A percentile compares a stretch with the other conserved stretches of the same genome.
Evolutionary conservation across 305 asterid species (phyloP).

Genomic region (Fraxinus latifolia): DNA sequence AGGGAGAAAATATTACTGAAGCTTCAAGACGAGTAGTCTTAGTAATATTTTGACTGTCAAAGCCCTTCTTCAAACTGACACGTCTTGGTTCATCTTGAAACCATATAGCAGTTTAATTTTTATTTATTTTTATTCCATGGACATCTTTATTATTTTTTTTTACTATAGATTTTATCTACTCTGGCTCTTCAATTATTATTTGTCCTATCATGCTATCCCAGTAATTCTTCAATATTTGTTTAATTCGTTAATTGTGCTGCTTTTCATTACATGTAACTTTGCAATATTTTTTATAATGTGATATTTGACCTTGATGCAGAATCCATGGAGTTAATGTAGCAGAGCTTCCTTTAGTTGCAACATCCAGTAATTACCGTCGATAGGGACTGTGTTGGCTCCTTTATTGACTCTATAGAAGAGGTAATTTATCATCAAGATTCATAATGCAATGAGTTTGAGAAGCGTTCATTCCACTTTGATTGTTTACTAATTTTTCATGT

Average conservation of each 20-base stretch:
- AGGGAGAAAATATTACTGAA: too few species aligned
- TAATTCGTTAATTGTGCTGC: background rate
- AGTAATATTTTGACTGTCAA: too few species aligned
- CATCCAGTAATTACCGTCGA: conserved; percentile 85
- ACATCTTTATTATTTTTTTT: too few species aligned
- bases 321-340: conserved; percentile 86
- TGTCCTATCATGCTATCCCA: too few species aligned
- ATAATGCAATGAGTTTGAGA: background rate
- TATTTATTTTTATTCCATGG: too few species aligned
- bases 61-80: too few species aligned
- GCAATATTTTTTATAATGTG: conserved; percentile 19
- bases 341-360: conserved; percentile 91
- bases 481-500: background rate
- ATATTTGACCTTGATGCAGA: conserved; percentile 43
- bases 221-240: background rate
- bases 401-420: conserved; percentile 71
- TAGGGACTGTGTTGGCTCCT: conserved; percentile 92
- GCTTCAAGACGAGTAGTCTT: too few species aligned
- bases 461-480: background rate
- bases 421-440: conserved; percentile 31
- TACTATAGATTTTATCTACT: too few species aligned
- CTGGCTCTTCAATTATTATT: too few species aligned
- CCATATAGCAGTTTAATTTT: too few species aligned
- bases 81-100: too few species aligned
- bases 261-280: background rate